A percentile compares a stretch with the other conserved stretches of the same genome.
Evolutionary conservation across 192 early-diverging fungal species (phyloP).

Genomic region (Dissophora ornata): DNA sequence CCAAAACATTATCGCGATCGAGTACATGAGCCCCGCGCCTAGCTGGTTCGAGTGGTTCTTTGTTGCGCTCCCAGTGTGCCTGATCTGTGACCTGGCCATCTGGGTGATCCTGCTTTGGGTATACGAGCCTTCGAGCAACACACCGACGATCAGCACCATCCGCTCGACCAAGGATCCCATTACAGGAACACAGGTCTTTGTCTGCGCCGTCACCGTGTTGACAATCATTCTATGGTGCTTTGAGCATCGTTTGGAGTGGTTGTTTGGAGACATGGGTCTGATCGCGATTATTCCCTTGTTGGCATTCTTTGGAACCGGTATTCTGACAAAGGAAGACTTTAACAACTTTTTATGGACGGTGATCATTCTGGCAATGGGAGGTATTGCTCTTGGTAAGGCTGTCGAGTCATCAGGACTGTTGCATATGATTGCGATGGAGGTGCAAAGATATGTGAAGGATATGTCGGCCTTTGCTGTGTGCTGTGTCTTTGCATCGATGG

Average conservation of each 20-base stretch:
- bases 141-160: conserved; percentile 67
- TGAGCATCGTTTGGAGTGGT: conserved; percentile 74
- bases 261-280: conserved; percentile 96
- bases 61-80: conserved; percentile 86
- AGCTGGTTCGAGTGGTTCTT: conserved; percentile 94
- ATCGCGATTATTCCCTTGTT: conserved; percentile 93
- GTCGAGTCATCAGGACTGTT: conserved; percentile 90
- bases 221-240: conserved; percentile 94
- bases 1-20: conserved; percentile 97
- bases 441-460: conserved; percentile 73
- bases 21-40: conserved; percentile 89
- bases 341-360: conserved; percentile 97
- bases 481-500: conserved; percentile 80
- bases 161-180: conserved; percentile 68
- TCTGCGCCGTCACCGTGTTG: conserved; percentile 73
- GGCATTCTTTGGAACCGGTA: conserved; percentile 89
- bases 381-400: conserved; percentile 92
- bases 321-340: conserved; percentile 96
- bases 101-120: conserved; percentile 85
- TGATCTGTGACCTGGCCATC: conserved; percentile 81
- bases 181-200: conserved; percentile 78
- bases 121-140: conserved; percentile 80
- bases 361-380: conserved; percentile 93
- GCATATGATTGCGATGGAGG: conserved; percentile 75
- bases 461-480: conserved; percentile 78